A percentile compares a stretch with the other conserved stretches of the same genome.
Evolutionary conservation across 2,329 filamentous ascomycete genomes (phyloP).

Genomic region (Sarocladium oryzae): DNA sequence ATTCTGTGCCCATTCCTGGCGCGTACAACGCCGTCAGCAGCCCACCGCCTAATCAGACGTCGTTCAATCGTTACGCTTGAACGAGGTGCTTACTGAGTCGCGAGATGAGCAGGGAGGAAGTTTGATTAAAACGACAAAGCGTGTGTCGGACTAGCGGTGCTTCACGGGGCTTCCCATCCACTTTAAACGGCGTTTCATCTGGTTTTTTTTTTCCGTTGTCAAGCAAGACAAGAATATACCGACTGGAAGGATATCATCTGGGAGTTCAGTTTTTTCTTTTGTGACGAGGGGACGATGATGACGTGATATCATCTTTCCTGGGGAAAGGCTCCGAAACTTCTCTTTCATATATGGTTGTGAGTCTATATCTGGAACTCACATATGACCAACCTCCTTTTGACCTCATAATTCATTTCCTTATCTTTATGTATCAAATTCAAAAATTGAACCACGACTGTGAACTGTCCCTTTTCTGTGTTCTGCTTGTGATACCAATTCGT

Average conservation of each 20-base stretch:
- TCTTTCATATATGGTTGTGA: constrained; percentile 2
- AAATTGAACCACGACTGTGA: neutral
- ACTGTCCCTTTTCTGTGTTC: neutral
- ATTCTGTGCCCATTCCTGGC: constrained; percentile 79
- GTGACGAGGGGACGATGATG: neutral
- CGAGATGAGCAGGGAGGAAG: no score
- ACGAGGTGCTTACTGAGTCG: constrained; percentile 17
- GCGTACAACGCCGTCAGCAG: constrained; percentile 61
- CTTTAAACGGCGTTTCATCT: constrained; percentile 2
- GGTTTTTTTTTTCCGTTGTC: constrained; percentile 6
- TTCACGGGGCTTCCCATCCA: neutral
- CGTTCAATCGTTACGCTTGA: constrained; percentile 24
- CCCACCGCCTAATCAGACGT: constrained; percentile 38
- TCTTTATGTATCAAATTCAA: neutral
- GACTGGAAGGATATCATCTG: neutral
- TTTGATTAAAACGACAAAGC: neutral
- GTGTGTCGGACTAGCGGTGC: neutral
- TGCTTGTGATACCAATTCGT: neutral
- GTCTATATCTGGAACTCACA: neutral
- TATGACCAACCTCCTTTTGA: neutral
- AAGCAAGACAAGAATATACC: constrained; percentile 19
- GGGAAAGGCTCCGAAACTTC: constrained; percentile 6
- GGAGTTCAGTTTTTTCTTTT: neutral
- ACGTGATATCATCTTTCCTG: constrained; percentile 2
- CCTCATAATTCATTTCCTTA: neutral